These are phyloP conservation scores for Cinnamomum micranthum DNA, from an alignment of 164 flowering plant species.

Conservation along the genomic window DNA sequence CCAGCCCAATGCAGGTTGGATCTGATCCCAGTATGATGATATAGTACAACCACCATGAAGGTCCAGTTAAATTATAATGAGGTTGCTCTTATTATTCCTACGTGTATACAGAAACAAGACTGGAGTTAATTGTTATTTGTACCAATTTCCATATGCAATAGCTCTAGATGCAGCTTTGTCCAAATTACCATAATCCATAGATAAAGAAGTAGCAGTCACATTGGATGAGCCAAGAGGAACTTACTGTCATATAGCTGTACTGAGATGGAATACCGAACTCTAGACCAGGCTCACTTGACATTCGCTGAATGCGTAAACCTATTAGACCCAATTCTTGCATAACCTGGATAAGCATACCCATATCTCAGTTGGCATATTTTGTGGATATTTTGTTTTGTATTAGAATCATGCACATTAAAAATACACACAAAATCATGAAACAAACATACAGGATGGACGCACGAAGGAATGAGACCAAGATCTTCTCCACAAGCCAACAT, in stretches of 20 bases:
- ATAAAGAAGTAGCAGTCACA: no score
- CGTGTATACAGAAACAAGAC: no score
- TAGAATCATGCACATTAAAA: no score
- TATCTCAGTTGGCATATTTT: slow-evolving; percentile 7
- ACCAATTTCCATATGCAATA: no score
- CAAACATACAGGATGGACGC: slow-evolving; percentile 96
- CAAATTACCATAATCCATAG: no score
- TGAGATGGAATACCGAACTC: slow-evolving; percentile 97
- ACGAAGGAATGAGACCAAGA: slow-evolving; percentile 91
- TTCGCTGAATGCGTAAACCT: slow-evolving; percentile 96
- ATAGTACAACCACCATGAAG: no score
- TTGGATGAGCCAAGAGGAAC: slow-evolving; percentile 3
- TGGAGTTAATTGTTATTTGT: no score
- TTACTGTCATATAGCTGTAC: slow-evolving; percentile 92
- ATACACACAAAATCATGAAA: background rate
- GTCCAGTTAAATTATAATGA: no score
- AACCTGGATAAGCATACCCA: slow-evolving; percentile 47
- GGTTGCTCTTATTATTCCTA: no score
- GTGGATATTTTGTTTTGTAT: background rate
- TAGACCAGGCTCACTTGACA: slow-evolving; percentile 82
- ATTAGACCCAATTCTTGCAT: slow-evolving; percentile 94
- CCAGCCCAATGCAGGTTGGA: no score
- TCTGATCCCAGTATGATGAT: no score
- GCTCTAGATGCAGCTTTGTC: no score
- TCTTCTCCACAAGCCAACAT: slow-evolving; percentile 99